Conservation (phyloP, 805 yeast genomes). For the Wickerhamomyces kurtzmanii region DNA sequence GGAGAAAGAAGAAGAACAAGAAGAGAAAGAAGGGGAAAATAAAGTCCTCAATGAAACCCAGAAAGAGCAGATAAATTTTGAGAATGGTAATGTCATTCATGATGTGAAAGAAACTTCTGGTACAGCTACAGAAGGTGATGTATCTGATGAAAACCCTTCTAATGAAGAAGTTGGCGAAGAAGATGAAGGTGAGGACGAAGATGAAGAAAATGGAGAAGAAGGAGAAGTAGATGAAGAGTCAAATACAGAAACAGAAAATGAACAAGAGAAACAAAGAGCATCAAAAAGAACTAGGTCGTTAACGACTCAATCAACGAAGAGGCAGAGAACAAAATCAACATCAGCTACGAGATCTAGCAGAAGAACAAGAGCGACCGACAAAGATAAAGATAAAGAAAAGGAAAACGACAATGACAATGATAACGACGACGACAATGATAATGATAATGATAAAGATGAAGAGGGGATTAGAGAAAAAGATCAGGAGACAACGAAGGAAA, state of each 20-base stretch:
- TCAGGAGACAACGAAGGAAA: conserved; percentile 1
- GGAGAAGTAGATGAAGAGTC: conserved; percentile 1
- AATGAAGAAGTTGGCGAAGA: conserved; percentile 1
- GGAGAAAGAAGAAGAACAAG: conserved; percentile 2
- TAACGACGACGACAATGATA: conserved; percentile 5
- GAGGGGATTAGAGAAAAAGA: conserved; percentile 1
- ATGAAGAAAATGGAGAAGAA: conserved; percentile 2
- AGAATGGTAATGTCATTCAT: background rate
- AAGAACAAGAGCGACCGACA: conserved; percentile 3
- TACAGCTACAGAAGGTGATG: conserved; percentile 1
- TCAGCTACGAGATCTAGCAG: conserved; percentile 1
- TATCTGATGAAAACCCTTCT: background rate
- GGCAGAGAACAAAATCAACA: conserved; percentile 2
- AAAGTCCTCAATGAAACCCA: conserved; percentile 2
- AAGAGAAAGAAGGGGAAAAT: conserved; percentile 6
- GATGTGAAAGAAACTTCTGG: too few species aligned
- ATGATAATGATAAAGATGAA: conserved; percentile 4
- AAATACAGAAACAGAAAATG: background rate
- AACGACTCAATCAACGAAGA: conserved; percentile 2
- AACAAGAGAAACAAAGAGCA: conserved; percentile 1
- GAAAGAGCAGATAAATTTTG: conserved; percentile 5
- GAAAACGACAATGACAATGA: conserved; percentile 3
- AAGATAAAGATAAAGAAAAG: conserved; percentile 3
- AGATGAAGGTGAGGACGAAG: conserved; percentile 2
- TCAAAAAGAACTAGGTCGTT: conserved; percentile 3